Evolutionary conservation across 2,329 filamentous ascomycete genomes (phyloP).

Genomic region (Diaporthe sp.): DNA sequence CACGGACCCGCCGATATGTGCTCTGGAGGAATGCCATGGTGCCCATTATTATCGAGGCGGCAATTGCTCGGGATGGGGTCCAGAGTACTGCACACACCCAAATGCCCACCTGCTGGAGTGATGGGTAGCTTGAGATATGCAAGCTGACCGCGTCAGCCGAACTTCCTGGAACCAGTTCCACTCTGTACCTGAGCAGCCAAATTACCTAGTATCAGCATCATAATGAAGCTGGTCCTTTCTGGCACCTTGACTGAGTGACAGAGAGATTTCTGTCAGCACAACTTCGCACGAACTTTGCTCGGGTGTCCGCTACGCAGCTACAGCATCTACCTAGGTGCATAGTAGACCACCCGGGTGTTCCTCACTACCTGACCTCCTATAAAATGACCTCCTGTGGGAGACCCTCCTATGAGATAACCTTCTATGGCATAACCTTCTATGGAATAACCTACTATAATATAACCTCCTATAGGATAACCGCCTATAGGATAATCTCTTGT

Average conservation of each 20-base stretch:
- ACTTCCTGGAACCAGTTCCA: not conserved
- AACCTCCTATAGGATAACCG: no score
- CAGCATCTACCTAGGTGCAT: no score
- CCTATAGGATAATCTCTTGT: no score
- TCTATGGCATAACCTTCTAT: no score
- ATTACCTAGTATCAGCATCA: not conserved
- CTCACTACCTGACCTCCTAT: no score
- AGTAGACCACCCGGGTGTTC: no score
- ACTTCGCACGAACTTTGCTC: no score
- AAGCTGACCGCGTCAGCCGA: not conserved
- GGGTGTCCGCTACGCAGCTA: no score
- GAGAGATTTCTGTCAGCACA: not conserved
- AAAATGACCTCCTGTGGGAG: no score
- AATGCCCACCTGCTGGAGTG: not conserved
- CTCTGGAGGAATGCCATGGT: conserved; percentile 4
- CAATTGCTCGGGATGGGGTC: conserved; percentile 31
- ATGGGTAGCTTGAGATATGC: not conserved
- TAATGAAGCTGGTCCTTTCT: not conserved
- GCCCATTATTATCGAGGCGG: conserved; percentile 29
- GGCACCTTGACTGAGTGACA: not conserved
- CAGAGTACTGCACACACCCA: not conserved
- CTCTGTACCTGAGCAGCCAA: not conserved
- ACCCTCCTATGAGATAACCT: no score
- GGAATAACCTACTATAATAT: no score
- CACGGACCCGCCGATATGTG: conserved; percentile 22